Percentiles rank a stretch among this genome's conserved stretches.
Evolutionary conservation across 2,329 filamentous ascomycete genomes (phyloP).

Genomic region (Aspergillus floridensis): DNA sequence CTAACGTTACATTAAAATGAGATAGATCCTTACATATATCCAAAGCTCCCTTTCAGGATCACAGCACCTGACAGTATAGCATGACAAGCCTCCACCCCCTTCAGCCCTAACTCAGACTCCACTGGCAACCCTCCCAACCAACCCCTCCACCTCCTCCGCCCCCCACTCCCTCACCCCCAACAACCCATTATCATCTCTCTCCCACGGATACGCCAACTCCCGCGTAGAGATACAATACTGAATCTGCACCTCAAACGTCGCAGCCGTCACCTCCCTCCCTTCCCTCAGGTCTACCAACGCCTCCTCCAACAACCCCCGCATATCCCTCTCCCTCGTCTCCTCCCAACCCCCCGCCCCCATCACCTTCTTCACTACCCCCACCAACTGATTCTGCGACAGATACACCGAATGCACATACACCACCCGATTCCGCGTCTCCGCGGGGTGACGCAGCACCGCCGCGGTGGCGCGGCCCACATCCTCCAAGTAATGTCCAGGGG

Average conservation of each 20-base stretch:
- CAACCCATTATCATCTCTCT: not conserved
- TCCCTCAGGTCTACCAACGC: not conserved
- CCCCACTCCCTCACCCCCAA: not conserved
- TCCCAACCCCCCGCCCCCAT: not conserved
- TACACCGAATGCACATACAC: not conserved
- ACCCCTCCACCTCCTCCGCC: not conserved
- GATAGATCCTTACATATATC: too few relatives aligned
- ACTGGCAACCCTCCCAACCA: not conserved
- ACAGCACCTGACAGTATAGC: too few relatives aligned
- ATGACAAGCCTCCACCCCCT: too few relatives aligned
- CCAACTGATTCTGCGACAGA: not conserved
- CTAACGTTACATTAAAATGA: too few relatives aligned
- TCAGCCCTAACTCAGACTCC: too few relatives aligned
- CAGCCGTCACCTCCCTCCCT: not conserved
- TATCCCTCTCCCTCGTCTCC: not conserved
- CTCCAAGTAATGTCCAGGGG: not conserved
- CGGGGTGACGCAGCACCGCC: not conserved
- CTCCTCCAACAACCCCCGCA: not conserved
- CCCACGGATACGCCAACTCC: not conserved
- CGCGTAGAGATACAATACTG: not conserved
- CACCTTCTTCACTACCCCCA: not conserved
- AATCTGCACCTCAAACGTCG: not conserved
- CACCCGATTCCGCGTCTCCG: not conserved
- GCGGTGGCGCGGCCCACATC: not conserved
- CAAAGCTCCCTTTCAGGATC: too few relatives aligned